These are phyloP conservation scores for Basipetospora chlamydospora DNA, from an alignment of 2,329 filamentous ascomycete genomes.

Conservation along the genomic window DNA sequence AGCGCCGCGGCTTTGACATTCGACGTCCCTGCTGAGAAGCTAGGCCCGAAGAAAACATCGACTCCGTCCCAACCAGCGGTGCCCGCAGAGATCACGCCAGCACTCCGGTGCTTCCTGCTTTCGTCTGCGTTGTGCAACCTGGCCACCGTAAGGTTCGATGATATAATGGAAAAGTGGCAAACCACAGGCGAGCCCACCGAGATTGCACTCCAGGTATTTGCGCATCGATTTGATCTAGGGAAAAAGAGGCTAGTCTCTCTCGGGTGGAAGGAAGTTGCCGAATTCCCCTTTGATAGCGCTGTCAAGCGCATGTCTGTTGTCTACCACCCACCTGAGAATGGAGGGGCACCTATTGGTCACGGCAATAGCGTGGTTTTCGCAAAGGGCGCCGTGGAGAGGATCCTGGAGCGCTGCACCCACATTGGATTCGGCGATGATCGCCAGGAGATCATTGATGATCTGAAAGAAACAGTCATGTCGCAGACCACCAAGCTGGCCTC, in stretches of 20 bases:
- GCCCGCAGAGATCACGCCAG: conserved; percentile 29
- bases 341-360: conserved; percentile 23
- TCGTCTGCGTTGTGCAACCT: conserved; percentile 52
- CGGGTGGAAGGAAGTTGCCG: conserved; percentile 50
- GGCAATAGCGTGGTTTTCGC: conserved; percentile 39
- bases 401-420: conserved; percentile 40
- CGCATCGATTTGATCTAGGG: conserved; percentile 49
- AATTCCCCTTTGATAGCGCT: conserved; percentile 66
- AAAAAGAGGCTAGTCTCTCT: conserved; percentile 35
- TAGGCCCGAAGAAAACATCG: conserved; percentile 22
- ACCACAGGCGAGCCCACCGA: conserved; percentile 60
- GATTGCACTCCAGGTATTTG: conserved; percentile 62
- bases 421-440: conserved; percentile 27
- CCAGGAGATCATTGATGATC: conserved; percentile 32
- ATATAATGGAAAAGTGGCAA: conserved; percentile 44
- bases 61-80: conserved; percentile 19
- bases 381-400: conserved; percentile 47
- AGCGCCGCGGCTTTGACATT: conserved; percentile 46
- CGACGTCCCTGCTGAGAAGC: conserved; percentile 45
- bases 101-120: conserved; percentile 35
- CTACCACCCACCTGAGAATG: conserved; percentile 36
- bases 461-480: conserved; percentile 32
- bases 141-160: conserved; percentile 40
- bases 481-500: conserved; percentile 47
- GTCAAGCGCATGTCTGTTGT: conserved; percentile 73